phyloP scores from a whole-genome alignment of 1,284 basidiomycete genomes.

The Naganishia sp. region DNA sequence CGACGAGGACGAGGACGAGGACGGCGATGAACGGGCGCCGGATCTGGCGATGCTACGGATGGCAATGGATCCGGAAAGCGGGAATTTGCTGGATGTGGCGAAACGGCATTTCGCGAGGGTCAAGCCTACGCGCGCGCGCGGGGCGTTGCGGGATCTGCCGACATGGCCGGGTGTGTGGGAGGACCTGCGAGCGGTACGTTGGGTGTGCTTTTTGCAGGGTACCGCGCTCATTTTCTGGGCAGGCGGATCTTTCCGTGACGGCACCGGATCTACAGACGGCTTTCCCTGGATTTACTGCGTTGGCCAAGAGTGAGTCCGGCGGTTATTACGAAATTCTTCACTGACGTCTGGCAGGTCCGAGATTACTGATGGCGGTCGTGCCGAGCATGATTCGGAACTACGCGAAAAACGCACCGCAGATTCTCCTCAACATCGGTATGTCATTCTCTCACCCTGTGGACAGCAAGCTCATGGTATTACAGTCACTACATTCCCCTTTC shows the following conservation, averaged over 20 bases:
- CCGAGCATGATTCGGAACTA: conserved; percentile 4
- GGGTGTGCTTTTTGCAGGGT: background rate
- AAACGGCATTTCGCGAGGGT: background rate
- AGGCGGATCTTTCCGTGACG: background rate
- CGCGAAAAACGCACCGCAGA: background rate
- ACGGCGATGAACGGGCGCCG: background rate
- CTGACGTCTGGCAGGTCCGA: background rate
- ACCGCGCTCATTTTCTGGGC: background rate
- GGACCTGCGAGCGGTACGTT: conserved; percentile 3
- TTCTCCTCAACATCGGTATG: conserved; percentile 10
- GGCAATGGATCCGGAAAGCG: background rate
- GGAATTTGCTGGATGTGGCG: background rate
- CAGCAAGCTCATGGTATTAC: background rate
- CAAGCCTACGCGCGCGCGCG: background rate
- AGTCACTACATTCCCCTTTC: conserved; percentile 6
- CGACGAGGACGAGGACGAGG: background rate
- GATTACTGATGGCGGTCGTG: conserved; percentile 10
- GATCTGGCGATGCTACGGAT: background rate
- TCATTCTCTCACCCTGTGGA: background rate
- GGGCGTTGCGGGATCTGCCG: background rate
- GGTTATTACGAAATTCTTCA: background rate
- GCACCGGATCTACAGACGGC: background rate
- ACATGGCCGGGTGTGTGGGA: conserved; percentile 22
- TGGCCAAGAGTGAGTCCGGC: conserved; percentile 1
- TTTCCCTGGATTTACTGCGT: conserved; percentile 3